Conservation (phyloP, 2,329 filamentous ascomycete species). For the Macrophomina phaseolina region DNA sequence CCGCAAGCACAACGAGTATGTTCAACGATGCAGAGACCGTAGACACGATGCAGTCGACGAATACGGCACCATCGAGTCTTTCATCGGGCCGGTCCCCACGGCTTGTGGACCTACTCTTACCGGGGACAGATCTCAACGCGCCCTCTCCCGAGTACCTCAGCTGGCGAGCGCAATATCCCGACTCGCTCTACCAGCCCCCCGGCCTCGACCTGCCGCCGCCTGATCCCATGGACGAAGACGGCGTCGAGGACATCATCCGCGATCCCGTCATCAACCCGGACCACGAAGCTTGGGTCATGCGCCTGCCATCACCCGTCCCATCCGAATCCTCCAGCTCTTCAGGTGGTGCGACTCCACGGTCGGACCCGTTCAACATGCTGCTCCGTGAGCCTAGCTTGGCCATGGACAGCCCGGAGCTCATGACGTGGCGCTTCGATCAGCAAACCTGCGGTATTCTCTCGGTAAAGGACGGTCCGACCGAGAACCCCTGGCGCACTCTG, state of each 20-base stretch:
- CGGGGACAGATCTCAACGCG: constrained; percentile 54
- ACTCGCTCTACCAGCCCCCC: constrained; percentile 41
- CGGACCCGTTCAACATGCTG: constrained; percentile 37
- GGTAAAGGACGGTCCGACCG: constrained; percentile 70
- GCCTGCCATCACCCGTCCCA: constrained; percentile 43
- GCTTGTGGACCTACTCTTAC: constrained; percentile 55
- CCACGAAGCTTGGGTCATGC: constrained; percentile 45
- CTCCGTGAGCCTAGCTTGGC: constrained; percentile 56
- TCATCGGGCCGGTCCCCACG: constrained; percentile 55
- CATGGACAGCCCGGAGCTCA: constrained; percentile 63
- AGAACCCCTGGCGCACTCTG: constrained; percentile 74
- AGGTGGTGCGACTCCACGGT: constrained; percentile 27
- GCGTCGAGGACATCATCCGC: constrained; percentile 62
- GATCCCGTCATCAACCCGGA: constrained; percentile 40
- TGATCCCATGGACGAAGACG: constrained; percentile 44
- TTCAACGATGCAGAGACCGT: constrained; percentile 44
- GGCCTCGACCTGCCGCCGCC: constrained; percentile 37
- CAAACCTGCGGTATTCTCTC: constrained; percentile 74
- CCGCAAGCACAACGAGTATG: constrained; percentile 44
- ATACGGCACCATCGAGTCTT: constrained; percentile 42
- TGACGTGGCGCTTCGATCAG: constrained; percentile 67
- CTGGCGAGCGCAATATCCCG: constrained; percentile 41
- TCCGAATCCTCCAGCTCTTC: constrained; percentile 45
- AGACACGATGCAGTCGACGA: constrained; percentile 35
- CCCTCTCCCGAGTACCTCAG: constrained; percentile 46